phyloP scores from a whole-genome alignment of 2,329 filamentous ascomycete species.

The Apiospora kogelbergensis region DNA sequence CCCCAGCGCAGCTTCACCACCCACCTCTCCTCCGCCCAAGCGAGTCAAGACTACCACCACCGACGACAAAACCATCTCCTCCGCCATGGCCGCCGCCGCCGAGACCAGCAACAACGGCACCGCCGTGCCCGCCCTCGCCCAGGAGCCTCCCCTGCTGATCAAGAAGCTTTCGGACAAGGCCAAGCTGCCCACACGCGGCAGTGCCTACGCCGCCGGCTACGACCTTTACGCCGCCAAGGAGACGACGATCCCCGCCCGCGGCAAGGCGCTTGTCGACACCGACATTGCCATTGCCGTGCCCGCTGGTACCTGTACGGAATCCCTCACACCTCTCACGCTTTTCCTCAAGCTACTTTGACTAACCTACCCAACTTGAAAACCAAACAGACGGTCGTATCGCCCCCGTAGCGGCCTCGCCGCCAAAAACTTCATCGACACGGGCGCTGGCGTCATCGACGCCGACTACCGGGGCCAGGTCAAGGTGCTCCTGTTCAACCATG shows the following conservation, averaged over 20 bases:
- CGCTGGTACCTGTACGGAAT: conserved; percentile 75
- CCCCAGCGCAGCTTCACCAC: conserved; percentile 49
- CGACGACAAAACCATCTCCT: conserved; percentile 14
- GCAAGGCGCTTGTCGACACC: conserved; percentile 85
- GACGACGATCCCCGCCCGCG: conserved; percentile 74
- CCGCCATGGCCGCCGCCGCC: conserved; percentile 31
- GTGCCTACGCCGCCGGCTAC: conserved; percentile 87
- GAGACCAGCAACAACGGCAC: conserved; percentile 21
- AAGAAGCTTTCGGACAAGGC: conserved; percentile 84
- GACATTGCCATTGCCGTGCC: conserved; percentile 91
- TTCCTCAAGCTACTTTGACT: not conserved
- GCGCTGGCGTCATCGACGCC: conserved; percentile 95
- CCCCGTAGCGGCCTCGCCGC: conserved; percentile 83
- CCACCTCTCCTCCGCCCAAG: conserved; percentile 76
- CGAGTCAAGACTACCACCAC: conserved; percentile 64
- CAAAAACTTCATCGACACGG: conserved; percentile 95
- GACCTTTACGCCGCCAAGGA: conserved; percentile 82
- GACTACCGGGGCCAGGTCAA: conserved; percentile 95
- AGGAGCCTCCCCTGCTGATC: conserved; percentile 69
- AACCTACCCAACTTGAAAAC: not conserved
- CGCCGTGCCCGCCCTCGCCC: conserved; percentile 35
- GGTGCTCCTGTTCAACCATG: conserved; percentile 92
- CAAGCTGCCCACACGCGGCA: conserved; percentile 83
- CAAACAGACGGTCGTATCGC: conserved; percentile 79
- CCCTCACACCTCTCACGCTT: not conserved